Conservation (phyloP, 306 rosid genomes). For the Dryas alaskensis region DNA sequence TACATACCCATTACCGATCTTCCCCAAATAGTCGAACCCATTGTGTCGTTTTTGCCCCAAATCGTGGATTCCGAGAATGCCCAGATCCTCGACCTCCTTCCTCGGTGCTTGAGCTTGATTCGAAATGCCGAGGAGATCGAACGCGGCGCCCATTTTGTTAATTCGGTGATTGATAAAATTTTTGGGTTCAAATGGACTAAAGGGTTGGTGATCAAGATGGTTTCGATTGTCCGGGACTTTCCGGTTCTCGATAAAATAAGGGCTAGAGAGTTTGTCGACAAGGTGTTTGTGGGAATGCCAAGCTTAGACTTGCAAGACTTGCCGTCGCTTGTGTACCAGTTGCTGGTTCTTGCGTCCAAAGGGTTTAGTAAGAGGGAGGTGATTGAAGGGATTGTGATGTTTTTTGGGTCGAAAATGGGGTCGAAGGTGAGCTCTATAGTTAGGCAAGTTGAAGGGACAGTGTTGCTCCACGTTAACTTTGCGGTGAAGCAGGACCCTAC, state of each 20-base stretch:
- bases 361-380: constrained; percentile 43
- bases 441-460: constrained; percentile 45
- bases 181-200: constrained; percentile 33
- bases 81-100: constrained; percentile 42
- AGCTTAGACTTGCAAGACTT: constrained; percentile 41
- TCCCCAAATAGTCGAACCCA: constrained; percentile 19
- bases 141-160: not conserved
- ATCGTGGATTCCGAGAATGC: constrained; percentile 26
- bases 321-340: constrained; percentile 45
- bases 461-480: constrained; percentile 41
- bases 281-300: constrained; percentile 30
- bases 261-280: constrained; percentile 35
- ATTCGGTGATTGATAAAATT: constrained; percentile 22
- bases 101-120: constrained; percentile 25
- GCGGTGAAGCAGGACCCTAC: constrained; percentile 42
- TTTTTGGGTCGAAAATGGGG: constrained; percentile 36
- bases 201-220: constrained; percentile 39
- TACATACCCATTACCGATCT: constrained; percentile 12
- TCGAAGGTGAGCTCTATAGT: constrained; percentile 29
- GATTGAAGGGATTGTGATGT: constrained; percentile 37
- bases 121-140: constrained; percentile 13
- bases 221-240: constrained; percentile 33
- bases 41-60: constrained; percentile 24
- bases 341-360: constrained; percentile 35
- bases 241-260: constrained; percentile 23